phyloP scores from a whole-genome alignment of 2,329 filamentous ascomycete species.

The Ascocoryne sarcoides region DNA sequence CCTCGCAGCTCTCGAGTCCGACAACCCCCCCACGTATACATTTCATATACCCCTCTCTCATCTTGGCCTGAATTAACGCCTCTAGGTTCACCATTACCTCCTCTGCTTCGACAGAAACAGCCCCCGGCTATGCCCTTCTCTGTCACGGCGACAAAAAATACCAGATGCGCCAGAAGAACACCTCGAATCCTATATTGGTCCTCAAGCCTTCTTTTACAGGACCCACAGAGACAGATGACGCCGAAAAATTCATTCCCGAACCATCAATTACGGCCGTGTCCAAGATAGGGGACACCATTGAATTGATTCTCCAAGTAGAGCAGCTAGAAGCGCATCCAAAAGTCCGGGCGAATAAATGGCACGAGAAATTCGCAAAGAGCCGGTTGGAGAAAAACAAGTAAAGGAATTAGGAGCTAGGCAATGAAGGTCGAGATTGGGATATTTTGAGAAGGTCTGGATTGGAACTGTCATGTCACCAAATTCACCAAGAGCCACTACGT shows the following conservation, averaged over 20 bases:
- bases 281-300: conserved; percentile 53
- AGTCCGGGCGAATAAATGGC: conserved; percentile 42
- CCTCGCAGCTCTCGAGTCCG: conserved; percentile 44
- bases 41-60: conserved; percentile 1
- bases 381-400: conserved; percentile 16
- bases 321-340: conserved; percentile 21
- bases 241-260: conserved; percentile 16
- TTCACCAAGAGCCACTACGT: no score
- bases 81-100: conserved; percentile 27
- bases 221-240: conserved; percentile 16
- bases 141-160: conserved; percentile 44
- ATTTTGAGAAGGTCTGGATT: no score
- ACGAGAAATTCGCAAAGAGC: conserved; percentile 44
- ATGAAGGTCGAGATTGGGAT: no score
- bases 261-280: conserved; percentile 40
- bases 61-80: background rate
- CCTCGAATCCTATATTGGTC: conserved; percentile 56
- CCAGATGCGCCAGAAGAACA: conserved; percentile 56
- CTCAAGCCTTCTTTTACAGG: conserved; percentile 32
- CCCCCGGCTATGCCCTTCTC: conserved; percentile 42
- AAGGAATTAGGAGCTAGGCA: background rate
- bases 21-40: conserved; percentile 42
- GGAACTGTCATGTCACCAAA: no score
- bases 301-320: conserved; percentile 40
- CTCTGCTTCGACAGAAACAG: conserved; percentile 26